Base-by-base conservation (phyloP, 805 yeast species). In the Candida schatavii region DNA sequence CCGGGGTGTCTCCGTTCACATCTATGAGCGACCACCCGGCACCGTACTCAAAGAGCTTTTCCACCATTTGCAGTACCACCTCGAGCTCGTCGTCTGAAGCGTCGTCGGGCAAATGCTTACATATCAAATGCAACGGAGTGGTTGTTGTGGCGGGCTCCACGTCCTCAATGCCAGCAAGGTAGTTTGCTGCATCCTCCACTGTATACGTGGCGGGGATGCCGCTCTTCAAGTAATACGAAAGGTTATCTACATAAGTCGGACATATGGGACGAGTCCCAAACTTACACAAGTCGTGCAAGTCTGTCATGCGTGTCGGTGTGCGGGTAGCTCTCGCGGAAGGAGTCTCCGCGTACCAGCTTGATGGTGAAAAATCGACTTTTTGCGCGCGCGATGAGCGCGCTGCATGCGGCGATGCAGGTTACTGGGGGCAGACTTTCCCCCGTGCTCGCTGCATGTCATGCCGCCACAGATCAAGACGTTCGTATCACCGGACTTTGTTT, bases 1-100 rank as follows among this genome's bases (percentile, higher is more conserved):
- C 98, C 0, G 97, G 88, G 0, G 97, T 87, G 46, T 82, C 81
- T 49, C 79, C 72, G 40, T 82, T 77, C 44, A 70, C 75, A 58
- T 89, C 95, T 2, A 81, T 68, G 51, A 86, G 71, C 61, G 85
- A 83, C 97, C 97, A 90, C 7, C 95, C 95, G 0, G 96, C 96
- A 22, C 97, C 97, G 57, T 80, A 84, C 55, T 86, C 80, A 49
- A 90, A 83, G 44, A 90, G 61, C 17, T 70, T 73, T 22, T 78
- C 77, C 44, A 88, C 80, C 80, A 90, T 72, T 10, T 64, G 59
- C 25, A 64, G 44, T 0, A 82, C 73, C 1, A 78, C 68, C 2
- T 35, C 38, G 0, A 57, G 48, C 42, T 71, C 69, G 42, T 79
- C 85, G 0, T 62, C 70, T 0, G 63, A 53, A 2, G 62, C 44